Base-by-base conservation (phyloP, 2,329 filamentous ascomycete genomes). In the Laburnicola sp. region DNA sequence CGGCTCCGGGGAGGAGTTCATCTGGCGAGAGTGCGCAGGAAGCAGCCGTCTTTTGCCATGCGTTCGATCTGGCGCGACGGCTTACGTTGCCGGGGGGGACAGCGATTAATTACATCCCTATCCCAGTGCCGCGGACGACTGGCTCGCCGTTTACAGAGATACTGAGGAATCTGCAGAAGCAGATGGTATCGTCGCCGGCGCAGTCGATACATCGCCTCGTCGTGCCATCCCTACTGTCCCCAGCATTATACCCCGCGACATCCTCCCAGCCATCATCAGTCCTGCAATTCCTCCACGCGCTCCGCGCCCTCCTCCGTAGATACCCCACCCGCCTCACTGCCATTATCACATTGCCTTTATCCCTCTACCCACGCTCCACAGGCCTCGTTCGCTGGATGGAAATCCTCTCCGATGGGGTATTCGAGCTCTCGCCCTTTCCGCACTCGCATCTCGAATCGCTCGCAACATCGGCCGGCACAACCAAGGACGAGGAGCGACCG, bases 301-400 rank as follows among this genome's bases (percentile, higher is more conserved):
- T 99, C 10, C 83, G 90, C 42, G 85, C 86, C 3, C 77, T 99
- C 2, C 79, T 97, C 35, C 85, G 89, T 8, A 81, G 82, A 48
- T 82, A 90, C 58, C 71, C 84, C 1, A 77, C 76, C 2, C 85
- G 84, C 16, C 72, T 93, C 3, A 90, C 87, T 1, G 86, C 84
- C 3, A 78, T 97, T 60, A 75, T 91, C 38, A 91, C 91, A 0
- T 74, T 97, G 0, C 91, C 93, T 0, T 77, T 93, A 1, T 86
- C 89, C 0, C 82, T 99, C 0, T 90, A 89, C 67, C 88, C 91
- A 2, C 84, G 93, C 10, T 79, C 76, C 21, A 83, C 86, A 0
- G 91, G 89, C 1, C 78, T 97, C 8, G 85, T 89, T 8, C 84
- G 90, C 42, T 96, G 91, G 89, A 86, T 91, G 56, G 94, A 99